Conservation (phyloP, 2,329 filamentous ascomycete species). For the Sporothrix brunneoviolacea region DNA sequence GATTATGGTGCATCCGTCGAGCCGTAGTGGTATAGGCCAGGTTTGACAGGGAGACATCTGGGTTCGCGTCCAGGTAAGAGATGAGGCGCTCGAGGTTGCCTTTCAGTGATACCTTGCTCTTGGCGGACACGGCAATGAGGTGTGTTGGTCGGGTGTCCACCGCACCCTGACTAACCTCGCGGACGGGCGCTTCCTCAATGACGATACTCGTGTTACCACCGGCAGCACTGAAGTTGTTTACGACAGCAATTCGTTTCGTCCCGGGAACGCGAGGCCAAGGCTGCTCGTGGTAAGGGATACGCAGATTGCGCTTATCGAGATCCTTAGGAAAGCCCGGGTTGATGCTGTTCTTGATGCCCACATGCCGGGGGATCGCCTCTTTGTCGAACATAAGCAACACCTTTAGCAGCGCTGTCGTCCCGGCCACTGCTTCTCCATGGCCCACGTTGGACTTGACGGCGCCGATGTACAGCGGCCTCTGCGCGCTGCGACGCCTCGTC, state of each 20-base stretch:
- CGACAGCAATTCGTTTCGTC: constrained; percentile 41
- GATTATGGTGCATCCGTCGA: constrained; percentile 54
- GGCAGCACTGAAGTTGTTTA: constrained; percentile 67
- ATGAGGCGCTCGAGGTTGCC: constrained; percentile 52
- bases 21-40: constrained; percentile 65
- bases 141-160: constrained; percentile 49
- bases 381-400: constrained; percentile 59
- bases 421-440: constrained; percentile 56
- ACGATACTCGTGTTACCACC: constrained; percentile 65
- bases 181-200: constrained; percentile 52
- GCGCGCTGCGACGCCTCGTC: constrained; percentile 37
- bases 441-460: constrained; percentile 60
- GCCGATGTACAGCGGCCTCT: constrained; percentile 54
- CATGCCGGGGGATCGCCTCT: constrained; percentile 56
- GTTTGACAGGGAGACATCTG: constrained; percentile 46
- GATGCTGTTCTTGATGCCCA: constrained; percentile 59
- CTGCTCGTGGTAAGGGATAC: constrained; percentile 49
- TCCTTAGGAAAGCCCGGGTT: constrained; percentile 55
- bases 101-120: constrained; percentile 48
- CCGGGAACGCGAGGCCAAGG: constrained; percentile 43
- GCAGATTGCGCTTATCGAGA: constrained; percentile 49
- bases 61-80: constrained; percentile 44
- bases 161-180: constrained; percentile 21
- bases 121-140: constrained; percentile 51
- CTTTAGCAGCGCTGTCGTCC: constrained; percentile 57